Base-by-base conservation (phyloP, 2,329 filamentous ascomycete genomes). In the Amesomyces nigricolor region DNA sequence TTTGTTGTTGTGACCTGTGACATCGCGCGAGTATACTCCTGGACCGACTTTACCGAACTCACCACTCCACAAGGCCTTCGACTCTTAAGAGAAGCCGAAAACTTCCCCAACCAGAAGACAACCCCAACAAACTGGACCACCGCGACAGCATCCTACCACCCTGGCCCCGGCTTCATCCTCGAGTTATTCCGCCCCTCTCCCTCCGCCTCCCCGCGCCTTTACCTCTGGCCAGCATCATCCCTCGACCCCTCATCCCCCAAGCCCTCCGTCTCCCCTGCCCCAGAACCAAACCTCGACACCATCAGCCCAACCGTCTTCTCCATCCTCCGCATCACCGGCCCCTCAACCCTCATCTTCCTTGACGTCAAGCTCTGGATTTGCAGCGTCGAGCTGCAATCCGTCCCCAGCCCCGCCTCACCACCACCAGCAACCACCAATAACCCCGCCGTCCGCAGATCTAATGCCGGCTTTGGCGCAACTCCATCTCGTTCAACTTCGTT, bases 361-460 rank as follows among this genome's bases (percentile, higher is more conserved):
- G 64, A 67, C 30, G 57, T 43, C 16, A 58, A 63, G 19, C 52
- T 65, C 2, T 68, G 65, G 66, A 45, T 67, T 2, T 68, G 66
- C 52, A 68, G 61, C 45, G 37, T 61, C 11, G 60, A 66, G 13
- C 16, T 67, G 4, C 54, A 58, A 32, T 53, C 52, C 32, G 44
- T 50, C 17, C 17, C 17, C 17, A n/a, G 3, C 4, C 2, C 14
- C 17, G 17, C 17, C 17, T 19, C 17, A 19, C n/a, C 5, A 9
- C 14, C 9, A 32, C 30, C 30, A 10, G 7, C 30, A 32, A 32
- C 38, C 26, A 16, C 14, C 47, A 5, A 2, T 22, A 19, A 9
- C 2, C 3, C n/a, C 9, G 3, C 4, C 9, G 8, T 19, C n/a
- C 26, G 47, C 17, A 19, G 17, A 19, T 19, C 17, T 19, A 2